phyloP scores from a whole-genome alignment of 2,329 filamentous ascomycete species.

The Moelleriella libera region DNA sequence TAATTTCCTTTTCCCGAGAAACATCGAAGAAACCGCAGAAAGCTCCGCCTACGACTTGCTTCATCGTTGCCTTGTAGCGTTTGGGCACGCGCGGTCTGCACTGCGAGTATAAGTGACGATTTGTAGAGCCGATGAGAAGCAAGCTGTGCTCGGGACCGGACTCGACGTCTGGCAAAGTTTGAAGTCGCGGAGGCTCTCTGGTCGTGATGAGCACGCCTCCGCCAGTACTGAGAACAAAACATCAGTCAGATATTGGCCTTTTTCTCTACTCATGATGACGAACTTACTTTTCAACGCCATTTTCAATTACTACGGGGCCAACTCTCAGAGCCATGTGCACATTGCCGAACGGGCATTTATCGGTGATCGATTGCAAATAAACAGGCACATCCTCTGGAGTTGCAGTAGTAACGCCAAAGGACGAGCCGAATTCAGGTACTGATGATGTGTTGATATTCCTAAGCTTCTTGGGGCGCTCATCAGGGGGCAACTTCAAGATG shows the following conservation, averaged over 20 bases:
- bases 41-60: constrained; percentile 22
- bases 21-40: constrained; percentile 16
- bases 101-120: constrained; percentile 8
- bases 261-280: background rate
- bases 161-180: constrained; percentile 10
- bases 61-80: constrained; percentile 23
- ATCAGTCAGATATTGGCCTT: too few relatives aligned
- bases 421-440: constrained; percentile 9
- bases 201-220: constrained; percentile 13
- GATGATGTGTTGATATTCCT: constrained; percentile 5
- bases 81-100: constrained; percentile 9
- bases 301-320: constrained; percentile 24
- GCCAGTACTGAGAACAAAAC: constrained; percentile 7
- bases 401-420: constrained; percentile 8
- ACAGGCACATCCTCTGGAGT: constrained; percentile 13
- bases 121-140: constrained; percentile 7
- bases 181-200: constrained; percentile 10
- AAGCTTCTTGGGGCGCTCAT: constrained; percentile 2
- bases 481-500: background rate
- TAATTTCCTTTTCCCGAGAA: constrained; percentile 12
- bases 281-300: constrained; percentile 21
- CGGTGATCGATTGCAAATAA: constrained; percentile 14
- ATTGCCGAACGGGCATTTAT: constrained; percentile 21
- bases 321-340: constrained; percentile 25
- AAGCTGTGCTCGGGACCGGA: constrained; percentile 9